These are phyloP conservation scores for Kluyveromyces lactis DNA, from an alignment of 805 yeast species.

Conservation along the genomic window DNA sequence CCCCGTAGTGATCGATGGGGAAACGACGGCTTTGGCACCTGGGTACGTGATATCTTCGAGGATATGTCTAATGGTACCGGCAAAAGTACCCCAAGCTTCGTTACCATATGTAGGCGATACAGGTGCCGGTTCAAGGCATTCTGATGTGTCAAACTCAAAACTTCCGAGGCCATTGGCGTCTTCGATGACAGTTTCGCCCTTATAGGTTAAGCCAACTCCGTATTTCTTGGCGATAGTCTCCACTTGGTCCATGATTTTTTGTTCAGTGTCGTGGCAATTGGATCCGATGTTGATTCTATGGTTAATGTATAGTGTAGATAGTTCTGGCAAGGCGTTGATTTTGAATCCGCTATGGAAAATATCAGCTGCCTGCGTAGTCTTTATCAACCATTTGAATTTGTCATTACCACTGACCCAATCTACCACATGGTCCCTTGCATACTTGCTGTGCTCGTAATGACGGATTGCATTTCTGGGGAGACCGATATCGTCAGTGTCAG, in stretches of 20 bases:
- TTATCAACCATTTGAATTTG: slow-evolving; percentile 21
- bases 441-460: slow-evolving; percentile 8
- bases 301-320: slow-evolving; percentile 37
- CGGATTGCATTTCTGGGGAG: neutral
- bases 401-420: slow-evolving; percentile 19
- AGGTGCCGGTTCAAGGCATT: slow-evolving; percentile 42
- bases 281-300: slow-evolving; percentile 46
- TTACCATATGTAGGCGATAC: slow-evolving; percentile 37
- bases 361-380: slow-evolving; percentile 52
- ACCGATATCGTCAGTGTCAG: slow-evolving; percentile 7
- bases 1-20: slow-evolving; percentile 54
- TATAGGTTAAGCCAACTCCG: slow-evolving; percentile 35
- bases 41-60: slow-evolving; percentile 38
- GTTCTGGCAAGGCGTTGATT: slow-evolving; percentile 54
- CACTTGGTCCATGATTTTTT: slow-evolving; percentile 30
- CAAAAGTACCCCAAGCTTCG: slow-evolving; percentile 42
- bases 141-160: slow-evolving; percentile 29
- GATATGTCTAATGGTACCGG: slow-evolving; percentile 54
- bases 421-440: neutral
- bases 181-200: slow-evolving; percentile 24
- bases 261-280: slow-evolving; percentile 29
- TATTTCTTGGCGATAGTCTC: slow-evolving; percentile 34
- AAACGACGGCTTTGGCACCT: slow-evolving; percentile 19
- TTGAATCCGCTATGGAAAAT: slow-evolving; percentile 51
- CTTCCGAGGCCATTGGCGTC: slow-evolving; percentile 32